phyloP scores from a whole-genome alignment of 441 rosid species.

The Erodium texanum region DNA sequence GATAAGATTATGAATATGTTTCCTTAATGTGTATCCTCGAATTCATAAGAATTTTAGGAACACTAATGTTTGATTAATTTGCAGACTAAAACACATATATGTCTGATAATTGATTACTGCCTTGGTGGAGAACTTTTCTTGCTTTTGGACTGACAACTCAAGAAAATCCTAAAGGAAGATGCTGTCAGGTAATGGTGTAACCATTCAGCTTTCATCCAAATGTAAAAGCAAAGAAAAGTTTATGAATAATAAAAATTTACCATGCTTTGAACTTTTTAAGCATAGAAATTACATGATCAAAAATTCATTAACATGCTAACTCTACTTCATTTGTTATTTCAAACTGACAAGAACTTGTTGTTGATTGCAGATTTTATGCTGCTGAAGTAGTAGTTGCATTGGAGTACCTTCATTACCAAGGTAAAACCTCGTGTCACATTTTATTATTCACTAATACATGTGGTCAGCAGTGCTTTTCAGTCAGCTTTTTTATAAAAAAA shows the following conservation, averaged over 20 bases:
- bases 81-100: slow-evolving; percentile 93
- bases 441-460: too few relatives aligned
- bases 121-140: slow-evolving; percentile 92
- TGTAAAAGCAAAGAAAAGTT: too few relatives aligned
- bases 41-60: background rate
- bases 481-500: too few relatives aligned
- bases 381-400: slow-evolving; percentile 81
- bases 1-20: background rate
- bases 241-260: too few relatives aligned
- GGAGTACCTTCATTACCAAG: slow-evolving; percentile 98
- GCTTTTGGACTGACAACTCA: slow-evolving; percentile 82
- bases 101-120: slow-evolving; percentile 89
- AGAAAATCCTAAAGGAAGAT: slow-evolving; percentile 82
- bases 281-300: too few relatives aligned
- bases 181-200: slow-evolving; percentile 52
- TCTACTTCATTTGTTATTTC: background rate
- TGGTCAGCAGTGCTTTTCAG: too few relatives aligned
- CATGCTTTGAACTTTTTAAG: too few relatives aligned
- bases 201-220: background rate
- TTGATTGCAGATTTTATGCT: slow-evolving; percentile 62
- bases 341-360: slow-evolving; percentile 14
- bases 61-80: slow-evolving; percentile 5
- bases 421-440: slow-evolving; percentile 22
- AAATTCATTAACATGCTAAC: too few relatives aligned
- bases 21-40: background rate